phyloP scores from a whole-genome alignment of 352 stramenopile genomes.

The Thalassiosira mediterranea region DNA sequence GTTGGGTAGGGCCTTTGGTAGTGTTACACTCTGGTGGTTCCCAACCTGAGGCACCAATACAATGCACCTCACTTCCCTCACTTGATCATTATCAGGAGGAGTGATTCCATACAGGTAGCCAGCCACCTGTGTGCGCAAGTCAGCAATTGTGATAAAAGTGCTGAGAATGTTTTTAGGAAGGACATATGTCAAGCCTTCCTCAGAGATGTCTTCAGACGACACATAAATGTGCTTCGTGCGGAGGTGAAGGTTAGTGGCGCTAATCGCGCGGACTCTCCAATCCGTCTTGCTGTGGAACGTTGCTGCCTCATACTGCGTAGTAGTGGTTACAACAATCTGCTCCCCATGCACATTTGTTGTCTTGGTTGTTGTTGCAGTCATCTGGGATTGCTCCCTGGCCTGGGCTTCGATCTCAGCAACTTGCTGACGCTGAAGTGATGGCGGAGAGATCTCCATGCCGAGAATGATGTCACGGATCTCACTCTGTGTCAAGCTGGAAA shows the following conservation, averaged over 20 bases:
- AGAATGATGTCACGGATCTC: conserved; percentile 99
- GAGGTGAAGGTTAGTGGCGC: conserved; percentile 97
- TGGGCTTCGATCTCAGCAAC: conserved; percentile 99
- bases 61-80: conserved; percentile 99
- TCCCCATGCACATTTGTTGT: conserved; percentile 99
- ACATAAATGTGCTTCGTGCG: conserved; percentile 99
- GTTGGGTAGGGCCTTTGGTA: conserved; percentile 95
- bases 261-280: conserved; percentile 98
- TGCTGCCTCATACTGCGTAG: conserved; percentile 98
- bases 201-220: conserved; percentile 96
- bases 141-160: conserved; percentile 98
- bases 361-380: conserved; percentile 98
- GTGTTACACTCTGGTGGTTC: conserved; percentile 96
- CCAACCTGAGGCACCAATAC: conserved; percentile 98
- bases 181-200: conserved; percentile 99
- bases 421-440: conserved; percentile 98
- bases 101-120: conserved; percentile 99
- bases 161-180: conserved; percentile 99
- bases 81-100: conserved; percentile 96
- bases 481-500: conserved; percentile 98
- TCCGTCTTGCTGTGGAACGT: conserved; percentile 99
- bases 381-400: conserved; percentile 95
- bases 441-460: conserved; percentile 99
- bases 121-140: conserved; percentile 97
- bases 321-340: conserved; percentile 99